phyloP scores from a whole-genome alignment of 768 basidiomycete genomes.

The Mycena epipterygia region DNA sequence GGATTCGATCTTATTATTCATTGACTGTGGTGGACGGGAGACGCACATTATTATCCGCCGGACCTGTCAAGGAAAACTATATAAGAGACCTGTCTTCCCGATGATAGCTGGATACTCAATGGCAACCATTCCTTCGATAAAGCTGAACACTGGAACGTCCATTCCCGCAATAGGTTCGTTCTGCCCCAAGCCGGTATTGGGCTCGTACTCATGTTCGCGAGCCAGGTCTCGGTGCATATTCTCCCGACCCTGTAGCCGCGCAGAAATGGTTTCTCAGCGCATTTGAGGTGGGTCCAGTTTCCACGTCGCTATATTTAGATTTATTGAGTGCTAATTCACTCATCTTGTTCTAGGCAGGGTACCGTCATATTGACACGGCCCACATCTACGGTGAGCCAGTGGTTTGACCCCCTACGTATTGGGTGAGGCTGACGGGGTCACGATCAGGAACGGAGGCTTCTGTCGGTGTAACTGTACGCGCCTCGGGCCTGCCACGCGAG shows the following conservation, averaged over 20 bases:
- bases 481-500: constrained; percentile 62
- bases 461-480: constrained; percentile 60
- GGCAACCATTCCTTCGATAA: constrained; percentile 8
- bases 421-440: neutral
- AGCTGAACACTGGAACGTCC: constrained; percentile 18
- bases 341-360: constrained; percentile 55
- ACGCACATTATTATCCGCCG: no score
- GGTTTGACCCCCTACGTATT: no score
- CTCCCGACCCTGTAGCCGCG: constrained; percentile 48
- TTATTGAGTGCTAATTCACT: neutral
- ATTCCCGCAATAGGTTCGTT: constrained; percentile 18
- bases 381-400: constrained; percentile 46
- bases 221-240: constrained; percentile 22
- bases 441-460: constrained; percentile 52
- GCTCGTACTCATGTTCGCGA: neutral
- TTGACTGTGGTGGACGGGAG: no score
- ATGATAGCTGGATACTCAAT: no score
- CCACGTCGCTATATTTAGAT: no score
- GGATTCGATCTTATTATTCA: no score
- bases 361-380: constrained; percentile 59
- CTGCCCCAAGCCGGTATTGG: neutral
- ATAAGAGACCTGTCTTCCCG: no score
- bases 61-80: no score
- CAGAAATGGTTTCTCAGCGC: constrained; percentile 57
- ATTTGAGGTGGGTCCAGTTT: constrained; percentile 52